Conservation (phyloP, 2,329 filamentous ascomycete species). For the Talaromyces piceae region DNA sequence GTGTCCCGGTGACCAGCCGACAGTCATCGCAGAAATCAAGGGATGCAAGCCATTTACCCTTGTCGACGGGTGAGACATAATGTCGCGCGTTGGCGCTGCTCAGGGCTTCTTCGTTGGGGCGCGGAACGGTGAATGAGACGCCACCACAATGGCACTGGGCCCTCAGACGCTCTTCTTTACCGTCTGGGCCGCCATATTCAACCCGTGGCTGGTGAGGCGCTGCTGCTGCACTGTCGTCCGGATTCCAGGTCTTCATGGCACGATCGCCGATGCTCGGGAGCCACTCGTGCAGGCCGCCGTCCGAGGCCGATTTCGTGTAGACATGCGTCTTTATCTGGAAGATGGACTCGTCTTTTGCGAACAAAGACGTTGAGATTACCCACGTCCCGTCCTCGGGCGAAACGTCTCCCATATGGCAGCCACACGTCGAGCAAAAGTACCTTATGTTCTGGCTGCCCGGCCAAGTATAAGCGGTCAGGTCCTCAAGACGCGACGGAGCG, state of each 20-base stretch:
- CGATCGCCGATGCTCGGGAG: slow-evolving; percentile 14
- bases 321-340: slow-evolving; percentile 17
- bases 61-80: slow-evolving; percentile 15
- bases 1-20: slow-evolving; percentile 32
- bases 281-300: slow-evolving; percentile 15
- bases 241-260: slow-evolving; percentile 13
- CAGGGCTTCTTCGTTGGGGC: slow-evolving; percentile 26
- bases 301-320: slow-evolving; percentile 14
- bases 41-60: slow-evolving; percentile 18
- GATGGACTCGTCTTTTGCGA: slow-evolving; percentile 13
- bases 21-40: slow-evolving; percentile 31
- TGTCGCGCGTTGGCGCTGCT: slow-evolving; percentile 16
- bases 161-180: slow-evolving; percentile 18
- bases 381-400: slow-evolving; percentile 11
- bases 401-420: slow-evolving; percentile 26
- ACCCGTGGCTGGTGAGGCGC: neutral
- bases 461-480: slow-evolving; percentile 24
- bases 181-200: slow-evolving; percentile 1
- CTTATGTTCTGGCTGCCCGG: slow-evolving; percentile 21
- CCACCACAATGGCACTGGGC: slow-evolving; percentile 40
- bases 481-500: slow-evolving; percentile 14
- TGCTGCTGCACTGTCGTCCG: neutral
- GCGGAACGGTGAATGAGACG: slow-evolving; percentile 36
- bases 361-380: slow-evolving; percentile 19
- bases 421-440: slow-evolving; percentile 40